Evolutionary conservation across 768 basidiomycete species (phyloP).

Genomic region (Lyophyllum semitale): DNA sequence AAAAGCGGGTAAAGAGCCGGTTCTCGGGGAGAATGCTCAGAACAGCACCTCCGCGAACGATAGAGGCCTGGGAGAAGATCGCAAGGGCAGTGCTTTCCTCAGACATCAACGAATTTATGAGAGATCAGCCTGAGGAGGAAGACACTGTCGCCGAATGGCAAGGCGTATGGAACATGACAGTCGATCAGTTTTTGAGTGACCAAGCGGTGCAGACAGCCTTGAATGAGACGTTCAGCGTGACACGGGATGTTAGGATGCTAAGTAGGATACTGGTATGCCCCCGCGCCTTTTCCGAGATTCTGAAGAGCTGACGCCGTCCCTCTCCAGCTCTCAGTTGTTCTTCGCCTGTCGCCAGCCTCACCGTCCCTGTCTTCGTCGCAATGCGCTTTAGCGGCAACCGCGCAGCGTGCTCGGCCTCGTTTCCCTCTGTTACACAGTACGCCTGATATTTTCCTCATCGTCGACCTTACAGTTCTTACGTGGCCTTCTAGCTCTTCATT

Average conservation of each 20-base stretch:
- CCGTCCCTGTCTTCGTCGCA: conserved; percentile 54
- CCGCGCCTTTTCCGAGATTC: background rate
- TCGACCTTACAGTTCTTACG: background rate
- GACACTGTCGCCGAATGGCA: conserved; percentile 55
- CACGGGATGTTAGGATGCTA: conserved; percentile 60
- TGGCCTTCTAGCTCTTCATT: conserved; percentile 57
- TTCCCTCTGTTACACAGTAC: conserved; percentile 57
- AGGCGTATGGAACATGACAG: conserved; percentile 53
- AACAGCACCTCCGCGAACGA: conserved; percentile 58
- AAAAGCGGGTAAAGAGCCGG: conserved; percentile 96
- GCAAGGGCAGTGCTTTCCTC: conserved; percentile 47
- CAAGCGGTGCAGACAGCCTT: conserved; percentile 43
- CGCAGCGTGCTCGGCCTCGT: conserved; percentile 60
- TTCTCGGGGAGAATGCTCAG: conserved; percentile 92
- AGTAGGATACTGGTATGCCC: conserved; percentile 59
- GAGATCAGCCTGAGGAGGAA: conserved; percentile 18
- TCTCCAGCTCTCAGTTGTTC: conserved; percentile 42
- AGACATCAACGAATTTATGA: conserved; percentile 20
- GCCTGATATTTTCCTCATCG: conserved; percentile 18
- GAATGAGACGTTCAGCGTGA: conserved; percentile 62
- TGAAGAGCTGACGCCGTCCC: background rate
- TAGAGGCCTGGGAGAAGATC: conserved; percentile 53
- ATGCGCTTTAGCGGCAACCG: conserved; percentile 42
- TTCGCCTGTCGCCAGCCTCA: conserved; percentile 46
- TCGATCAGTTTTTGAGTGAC: conserved; percentile 61